Percentiles rank a stretch among this genome's conserved stretches.
phyloP scores from a whole-genome alignment of 1,284 basidiomycete genomes.

The Cryptococcus sp. region DNA sequence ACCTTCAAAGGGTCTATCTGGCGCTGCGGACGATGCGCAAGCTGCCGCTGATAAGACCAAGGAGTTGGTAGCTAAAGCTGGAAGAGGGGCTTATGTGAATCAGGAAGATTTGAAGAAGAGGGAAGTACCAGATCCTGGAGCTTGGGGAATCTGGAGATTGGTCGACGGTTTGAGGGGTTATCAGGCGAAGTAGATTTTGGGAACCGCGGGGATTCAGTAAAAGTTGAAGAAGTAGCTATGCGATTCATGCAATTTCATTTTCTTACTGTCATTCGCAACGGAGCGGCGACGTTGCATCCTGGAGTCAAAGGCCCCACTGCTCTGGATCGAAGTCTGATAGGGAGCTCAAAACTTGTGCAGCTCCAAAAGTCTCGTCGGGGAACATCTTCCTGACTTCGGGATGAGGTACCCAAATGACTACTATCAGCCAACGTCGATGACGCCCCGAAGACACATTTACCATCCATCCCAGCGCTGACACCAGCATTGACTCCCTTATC shows the following conservation, averaged over 20 bases:
- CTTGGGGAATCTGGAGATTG: slow-evolving; percentile 65
- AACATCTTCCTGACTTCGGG: slow-evolving; percentile 37
- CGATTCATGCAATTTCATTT: too few relatives aligned
- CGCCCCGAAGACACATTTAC: slow-evolving; percentile 17
- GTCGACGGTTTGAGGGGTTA: slow-evolving; percentile 35
- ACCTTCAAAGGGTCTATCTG: slow-evolving; percentile 50
- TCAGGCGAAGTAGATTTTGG: slow-evolving; percentile 18
- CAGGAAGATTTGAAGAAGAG: slow-evolving; percentile 64
- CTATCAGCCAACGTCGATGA: background rate
- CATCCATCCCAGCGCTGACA: slow-evolving; percentile 48
- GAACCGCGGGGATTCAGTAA: too few relatives aligned
- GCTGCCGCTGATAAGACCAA: slow-evolving; percentile 68
- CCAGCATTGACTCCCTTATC: slow-evolving; percentile 40
- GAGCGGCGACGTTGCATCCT: too few relatives aligned
- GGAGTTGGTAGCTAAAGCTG: slow-evolving; percentile 76
- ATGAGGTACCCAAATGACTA: slow-evolving; percentile 49
- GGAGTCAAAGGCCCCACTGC: slow-evolving; percentile 47
- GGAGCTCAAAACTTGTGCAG: slow-evolving; percentile 33
- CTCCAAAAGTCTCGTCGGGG: slow-evolving; percentile 37
- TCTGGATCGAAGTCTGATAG: slow-evolving; percentile 40
- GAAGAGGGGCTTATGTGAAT: slow-evolving; percentile 83
- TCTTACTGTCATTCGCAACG: background rate
- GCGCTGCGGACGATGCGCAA: slow-evolving; percentile 61
- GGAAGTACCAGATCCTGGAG: slow-evolving; percentile 78
- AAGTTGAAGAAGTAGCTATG: too few relatives aligned